Evolutionary conservation across 352 stramenopile species (phyloP).

Genomic region (Phytophthora tentaculata): DNA sequence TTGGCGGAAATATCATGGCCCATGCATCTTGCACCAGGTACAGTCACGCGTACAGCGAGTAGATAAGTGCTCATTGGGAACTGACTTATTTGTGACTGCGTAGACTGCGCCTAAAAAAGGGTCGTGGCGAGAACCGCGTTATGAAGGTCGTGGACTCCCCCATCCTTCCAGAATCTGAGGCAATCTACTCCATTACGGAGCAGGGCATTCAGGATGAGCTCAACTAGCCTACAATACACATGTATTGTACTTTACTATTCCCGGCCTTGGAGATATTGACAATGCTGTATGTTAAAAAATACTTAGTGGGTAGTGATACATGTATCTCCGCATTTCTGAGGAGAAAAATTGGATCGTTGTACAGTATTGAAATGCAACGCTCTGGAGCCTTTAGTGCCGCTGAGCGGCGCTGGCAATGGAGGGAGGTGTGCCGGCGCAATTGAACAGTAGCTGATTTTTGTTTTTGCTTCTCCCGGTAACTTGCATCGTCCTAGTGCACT

Average conservation of each 20-base stretch:
- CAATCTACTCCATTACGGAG: conserved; percentile 97
- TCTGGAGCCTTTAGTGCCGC: no score
- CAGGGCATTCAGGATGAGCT: conserved; percentile 94
- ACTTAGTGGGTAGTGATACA: no score
- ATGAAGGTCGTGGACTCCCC: conserved; percentile 98
- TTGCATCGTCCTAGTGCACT: no score
- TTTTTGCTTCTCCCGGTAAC: no score
- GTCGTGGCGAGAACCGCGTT: conserved; percentile 97
- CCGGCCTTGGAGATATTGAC: no score
- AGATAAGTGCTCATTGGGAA: not conserved
- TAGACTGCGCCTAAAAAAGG: conserved; percentile 95
- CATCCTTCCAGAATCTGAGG: conserved; percentile 97
- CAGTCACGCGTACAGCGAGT: not conserved
- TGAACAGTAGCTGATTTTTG: no score
- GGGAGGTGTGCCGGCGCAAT: no score
- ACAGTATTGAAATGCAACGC: no score
- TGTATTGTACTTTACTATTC: conserved; percentile 5
- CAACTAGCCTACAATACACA: conserved; percentile 60
- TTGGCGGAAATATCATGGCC: conserved; percentile 92
- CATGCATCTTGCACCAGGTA: conserved; percentile 86
- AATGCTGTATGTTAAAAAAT: no score
- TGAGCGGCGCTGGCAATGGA: no score
- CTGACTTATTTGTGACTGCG: not conserved
- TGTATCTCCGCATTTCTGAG: no score
- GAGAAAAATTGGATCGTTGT: no score